A percentile compares a stretch with the other conserved stretches of the same genome.
Conservation (phyloP, 306 rosid genomes). For the Carpinus fangiana region DNA sequence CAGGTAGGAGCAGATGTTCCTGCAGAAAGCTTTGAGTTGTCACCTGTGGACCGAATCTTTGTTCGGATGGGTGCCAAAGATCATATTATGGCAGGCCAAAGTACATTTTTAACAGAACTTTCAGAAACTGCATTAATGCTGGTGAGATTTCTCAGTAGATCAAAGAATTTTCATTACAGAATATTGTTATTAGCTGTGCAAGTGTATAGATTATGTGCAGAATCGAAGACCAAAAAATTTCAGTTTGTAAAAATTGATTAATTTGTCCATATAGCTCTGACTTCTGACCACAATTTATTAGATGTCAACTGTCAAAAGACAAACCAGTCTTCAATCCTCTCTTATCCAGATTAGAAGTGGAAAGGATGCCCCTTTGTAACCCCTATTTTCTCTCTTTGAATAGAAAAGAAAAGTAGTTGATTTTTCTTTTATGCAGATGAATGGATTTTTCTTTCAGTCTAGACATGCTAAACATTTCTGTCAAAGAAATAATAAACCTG, state of each 20-base stretch:
- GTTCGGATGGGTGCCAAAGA: conserved; percentile 98
- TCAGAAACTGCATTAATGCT: conserved; percentile 93
- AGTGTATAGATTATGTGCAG: not conserved
- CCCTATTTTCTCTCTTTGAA: too few species aligned
- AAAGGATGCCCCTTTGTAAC: too few species aligned
- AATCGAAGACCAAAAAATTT: not conserved
- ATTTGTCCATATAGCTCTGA: not conserved
- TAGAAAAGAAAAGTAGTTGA: not conserved
- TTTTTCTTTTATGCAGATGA: not conserved
- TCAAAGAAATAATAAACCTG: not conserved
- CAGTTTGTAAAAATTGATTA: not conserved
- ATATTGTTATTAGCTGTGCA: not conserved
- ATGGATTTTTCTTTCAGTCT: not conserved
- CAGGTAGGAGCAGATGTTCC: conserved; percentile 98
- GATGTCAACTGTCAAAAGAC: not conserved
- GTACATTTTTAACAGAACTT: conserved; percentile 93
- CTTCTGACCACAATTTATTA: not conserved
- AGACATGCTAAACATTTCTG: not conserved
- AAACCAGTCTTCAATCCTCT: not conserved
- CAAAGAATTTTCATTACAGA: not conserved
- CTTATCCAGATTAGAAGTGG: too few species aligned
- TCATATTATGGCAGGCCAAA: conserved; percentile 96
- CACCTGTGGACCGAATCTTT: conserved; percentile 85
- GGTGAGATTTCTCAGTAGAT: conserved; percentile 49
- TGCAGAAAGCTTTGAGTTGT: conserved; percentile 80